These are phyloP conservation scores for Russula brevipes DNA, from an alignment of 768 basidiomycete species.

Conservation along the genomic window DNA sequence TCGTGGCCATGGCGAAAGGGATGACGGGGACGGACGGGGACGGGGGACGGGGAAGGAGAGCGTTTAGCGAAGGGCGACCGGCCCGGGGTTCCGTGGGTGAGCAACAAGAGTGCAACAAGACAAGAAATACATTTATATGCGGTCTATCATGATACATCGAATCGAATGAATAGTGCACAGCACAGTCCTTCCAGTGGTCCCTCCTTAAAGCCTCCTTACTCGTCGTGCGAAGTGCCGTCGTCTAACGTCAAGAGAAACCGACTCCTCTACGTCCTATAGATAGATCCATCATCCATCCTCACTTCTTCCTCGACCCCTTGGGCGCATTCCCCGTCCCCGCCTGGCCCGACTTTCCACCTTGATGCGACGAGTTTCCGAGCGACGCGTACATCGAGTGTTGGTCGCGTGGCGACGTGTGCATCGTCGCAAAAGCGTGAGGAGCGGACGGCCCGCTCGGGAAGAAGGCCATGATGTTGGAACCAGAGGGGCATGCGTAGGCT, in stretches of 20 bases:
- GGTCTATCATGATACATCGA: no score
- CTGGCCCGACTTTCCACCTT: conserved; percentile 5
- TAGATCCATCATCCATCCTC: not conserved
- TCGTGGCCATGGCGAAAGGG: conserved; percentile 17
- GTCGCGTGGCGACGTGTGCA: conserved; percentile 35
- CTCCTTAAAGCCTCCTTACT: no score
- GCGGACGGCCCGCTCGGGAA: conserved; percentile 34
- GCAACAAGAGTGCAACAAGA: no score
- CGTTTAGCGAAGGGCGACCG: no score
- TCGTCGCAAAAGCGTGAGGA: conserved; percentile 35
- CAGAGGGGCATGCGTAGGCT: conserved; percentile 27
- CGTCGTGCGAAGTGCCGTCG: not conserved
- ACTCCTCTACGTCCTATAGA: not conserved
- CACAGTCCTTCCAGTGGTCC: no score
- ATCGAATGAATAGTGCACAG: no score
- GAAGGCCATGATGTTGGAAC: conserved; percentile 30
- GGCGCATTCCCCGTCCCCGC: not conserved
- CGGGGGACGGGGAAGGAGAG: no score
- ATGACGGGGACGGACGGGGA: no score
- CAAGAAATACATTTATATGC: no score
- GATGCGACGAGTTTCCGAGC: conserved; percentile 20
- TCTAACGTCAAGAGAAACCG: not conserved
- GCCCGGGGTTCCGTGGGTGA: no score
- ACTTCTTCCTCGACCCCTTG: conserved; percentile 20
- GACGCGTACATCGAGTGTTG: conserved; percentile 32